These are phyloP conservation scores for Marchantia polymorpha DNA, from an alignment of 225 moss, liverwort and hornwort species.

Conservation along the genomic window DNA sequence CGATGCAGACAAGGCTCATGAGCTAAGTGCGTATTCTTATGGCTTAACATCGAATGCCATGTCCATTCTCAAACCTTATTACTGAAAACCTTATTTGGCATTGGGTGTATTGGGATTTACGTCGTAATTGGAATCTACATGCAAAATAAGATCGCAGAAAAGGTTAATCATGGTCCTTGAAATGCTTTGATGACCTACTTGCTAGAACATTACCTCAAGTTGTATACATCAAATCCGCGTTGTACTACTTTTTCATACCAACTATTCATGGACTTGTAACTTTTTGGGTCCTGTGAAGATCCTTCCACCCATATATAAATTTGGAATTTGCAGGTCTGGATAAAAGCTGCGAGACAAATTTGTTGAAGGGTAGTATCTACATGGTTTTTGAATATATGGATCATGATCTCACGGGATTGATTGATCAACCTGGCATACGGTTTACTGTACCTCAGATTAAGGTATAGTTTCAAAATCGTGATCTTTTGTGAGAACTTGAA, in stretches of 20 bases:
- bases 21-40: constrained; percentile 26
- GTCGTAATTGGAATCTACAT: too few relatives aligned
- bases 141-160: too few relatives aligned
- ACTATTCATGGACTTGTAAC: too few relatives aligned
- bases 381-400: constrained; percentile 99
- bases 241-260: too few relatives aligned
- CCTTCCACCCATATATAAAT: neutral
- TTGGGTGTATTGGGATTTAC: too few relatives aligned
- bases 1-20: constrained; percentile 38
- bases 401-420: constrained; percentile 85
- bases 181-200: too few relatives aligned
- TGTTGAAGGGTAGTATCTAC: constrained; percentile 88
- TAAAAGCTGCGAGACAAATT: constrained; percentile 57
- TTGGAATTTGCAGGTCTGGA: constrained; percentile 29
- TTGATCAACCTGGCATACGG: constrained; percentile 90
- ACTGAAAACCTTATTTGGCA: too few relatives aligned
- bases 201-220: too few relatives aligned
- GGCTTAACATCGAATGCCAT: neutral
- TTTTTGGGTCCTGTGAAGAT: neutral
- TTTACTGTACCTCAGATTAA: constrained; percentile 93
- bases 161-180: too few relatives aligned
- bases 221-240: too few relatives aligned
- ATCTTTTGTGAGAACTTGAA: neutral
- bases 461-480: constrained; percentile 30
- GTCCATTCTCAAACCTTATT: neutral